A percentile compares a stretch with the other conserved stretches of the same genome.
Evolutionary conservation across 2,329 filamentous ascomycete genomes (phyloP).

Genomic region (Parafenestella ontariensis): DNA sequence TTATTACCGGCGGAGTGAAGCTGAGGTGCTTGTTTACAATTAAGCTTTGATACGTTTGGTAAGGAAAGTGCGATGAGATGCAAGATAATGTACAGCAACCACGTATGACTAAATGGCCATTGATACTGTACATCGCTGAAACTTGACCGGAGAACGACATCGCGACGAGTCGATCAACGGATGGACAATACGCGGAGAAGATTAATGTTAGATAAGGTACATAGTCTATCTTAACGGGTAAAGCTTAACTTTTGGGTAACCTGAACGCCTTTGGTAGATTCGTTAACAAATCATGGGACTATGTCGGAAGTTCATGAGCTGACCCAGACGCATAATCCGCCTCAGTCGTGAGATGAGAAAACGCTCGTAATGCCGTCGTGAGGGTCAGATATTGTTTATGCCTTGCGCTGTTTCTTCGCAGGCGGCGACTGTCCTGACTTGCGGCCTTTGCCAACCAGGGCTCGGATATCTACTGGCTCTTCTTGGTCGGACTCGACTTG

Average conservation of each 20-base stretch:
- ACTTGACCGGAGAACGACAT: background rate
- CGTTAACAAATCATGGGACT: background rate
- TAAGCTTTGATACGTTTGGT: no score
- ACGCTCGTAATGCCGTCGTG: background rate
- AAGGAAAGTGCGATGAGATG: no score
- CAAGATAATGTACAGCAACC: no score
- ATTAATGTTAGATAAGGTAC: background rate
- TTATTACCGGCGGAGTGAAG: no score
- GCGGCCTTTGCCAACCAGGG: slow-evolving; percentile 57
- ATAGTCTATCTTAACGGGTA: background rate
- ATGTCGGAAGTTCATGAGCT: background rate
- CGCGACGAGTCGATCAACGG: background rate
- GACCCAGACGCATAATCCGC: background rate
- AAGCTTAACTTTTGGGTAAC: background rate
- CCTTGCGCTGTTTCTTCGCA: slow-evolving; percentile 52
- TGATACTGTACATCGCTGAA: no score
- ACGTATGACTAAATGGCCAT: no score
- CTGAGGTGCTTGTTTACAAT: no score
- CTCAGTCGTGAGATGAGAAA: background rate
- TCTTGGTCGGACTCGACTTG: slow-evolving; percentile 62
- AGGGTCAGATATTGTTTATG: slow-evolving; percentile 15
- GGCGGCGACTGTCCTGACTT: slow-evolving; percentile 45
- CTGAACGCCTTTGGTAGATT: background rate
- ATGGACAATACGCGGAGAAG: background rate
- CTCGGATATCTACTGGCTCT: slow-evolving; percentile 56